Conservation (phyloP, 2,329 filamentous ascomycete species). For the Exophiala dermatitidis region DNA sequence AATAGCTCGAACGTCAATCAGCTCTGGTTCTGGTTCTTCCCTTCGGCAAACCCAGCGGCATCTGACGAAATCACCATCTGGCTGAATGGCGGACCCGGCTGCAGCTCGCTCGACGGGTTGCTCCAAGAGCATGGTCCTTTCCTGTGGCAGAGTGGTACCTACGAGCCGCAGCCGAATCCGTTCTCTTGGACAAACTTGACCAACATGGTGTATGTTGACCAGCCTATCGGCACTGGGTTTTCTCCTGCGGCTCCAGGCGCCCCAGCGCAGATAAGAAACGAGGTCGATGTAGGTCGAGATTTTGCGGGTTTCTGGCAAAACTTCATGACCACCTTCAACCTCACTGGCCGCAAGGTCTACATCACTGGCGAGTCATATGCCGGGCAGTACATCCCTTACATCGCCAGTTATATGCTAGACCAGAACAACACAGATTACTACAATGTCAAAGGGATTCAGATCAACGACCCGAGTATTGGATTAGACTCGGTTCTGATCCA, state of each 20-base stretch:
- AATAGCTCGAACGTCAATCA: conserved; percentile 34
- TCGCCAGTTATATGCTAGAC: conserved; percentile 49
- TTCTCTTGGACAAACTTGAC: conserved; percentile 29
- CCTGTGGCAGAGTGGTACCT: conserved; percentile 63
- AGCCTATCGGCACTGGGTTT: conserved; percentile 55
- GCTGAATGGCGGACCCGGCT: conserved; percentile 51
- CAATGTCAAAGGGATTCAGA: conserved; percentile 45
- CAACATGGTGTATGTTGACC: conserved; percentile 28
- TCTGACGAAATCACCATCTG: conserved; percentile 47
- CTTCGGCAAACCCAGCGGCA: conserved; percentile 43
- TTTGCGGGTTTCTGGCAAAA: conserved; percentile 49
- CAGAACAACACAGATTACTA: conserved; percentile 44
- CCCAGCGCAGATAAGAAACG: conserved; percentile 41
- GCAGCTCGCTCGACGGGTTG: conserved; percentile 58
- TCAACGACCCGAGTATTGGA: conserved; percentile 44
- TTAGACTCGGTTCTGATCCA: conserved; percentile 32
- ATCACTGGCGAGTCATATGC: conserved; percentile 51
- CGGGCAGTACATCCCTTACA: conserved; percentile 35
- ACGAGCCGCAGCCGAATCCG: conserved; percentile 45
- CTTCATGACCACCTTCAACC: conserved; percentile 49
- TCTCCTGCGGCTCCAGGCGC: conserved; percentile 29
- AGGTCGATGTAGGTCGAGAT: conserved; percentile 41
- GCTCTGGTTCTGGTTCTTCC: conserved; percentile 46
- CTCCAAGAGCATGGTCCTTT: conserved; percentile 56
- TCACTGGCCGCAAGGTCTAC: conserved; percentile 49